Conservation (phyloP, 139 green algal species). For the Volvox reticuliferus region DNA sequence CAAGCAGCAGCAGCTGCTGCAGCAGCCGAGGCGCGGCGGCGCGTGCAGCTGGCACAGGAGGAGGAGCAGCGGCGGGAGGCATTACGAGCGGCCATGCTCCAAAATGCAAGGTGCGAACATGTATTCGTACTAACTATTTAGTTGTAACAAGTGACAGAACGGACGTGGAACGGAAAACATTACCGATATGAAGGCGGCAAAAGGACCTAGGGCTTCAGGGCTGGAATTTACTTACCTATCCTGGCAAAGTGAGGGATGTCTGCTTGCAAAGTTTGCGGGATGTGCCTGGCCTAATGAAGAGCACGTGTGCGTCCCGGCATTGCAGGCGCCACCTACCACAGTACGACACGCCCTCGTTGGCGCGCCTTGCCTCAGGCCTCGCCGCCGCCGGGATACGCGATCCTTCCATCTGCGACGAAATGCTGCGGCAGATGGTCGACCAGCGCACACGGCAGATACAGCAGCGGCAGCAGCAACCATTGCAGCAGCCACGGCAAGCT, state of each 20-base stretch:
- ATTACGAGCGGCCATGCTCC: conserved; percentile 8
- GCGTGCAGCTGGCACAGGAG: background rate
- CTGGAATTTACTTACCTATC: too few relatives aligned
- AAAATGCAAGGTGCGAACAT: conserved; percentile 1
- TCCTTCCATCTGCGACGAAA: conserved; percentile 15
- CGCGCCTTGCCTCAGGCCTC: conserved; percentile 19
- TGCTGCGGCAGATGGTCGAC: background rate
- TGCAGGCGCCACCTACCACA: conserved; percentile 36
- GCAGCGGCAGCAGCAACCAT: background rate
- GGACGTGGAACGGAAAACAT: too few relatives aligned
- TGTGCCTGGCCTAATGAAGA: too few relatives aligned
- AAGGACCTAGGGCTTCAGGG: too few relatives aligned
- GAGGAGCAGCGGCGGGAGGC: conserved; percentile 25
- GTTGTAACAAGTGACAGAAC: too few relatives aligned
- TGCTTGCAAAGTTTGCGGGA: too few relatives aligned
- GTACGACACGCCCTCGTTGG: conserved; percentile 18
- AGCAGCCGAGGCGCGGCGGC: conserved; percentile 7
- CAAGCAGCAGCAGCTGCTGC: conserved; percentile 5
- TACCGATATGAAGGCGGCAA: too few relatives aligned
- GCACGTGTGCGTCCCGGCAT: background rate
- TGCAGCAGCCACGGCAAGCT: background rate
- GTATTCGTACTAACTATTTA: too few relatives aligned
- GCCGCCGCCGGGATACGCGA: conserved; percentile 19
- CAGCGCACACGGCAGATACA: background rate
- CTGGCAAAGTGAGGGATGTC: too few relatives aligned